Evolutionary conservation across 2,329 filamentous ascomycete species (phyloP).

Genomic region (Alternaria brassicae): DNA sequence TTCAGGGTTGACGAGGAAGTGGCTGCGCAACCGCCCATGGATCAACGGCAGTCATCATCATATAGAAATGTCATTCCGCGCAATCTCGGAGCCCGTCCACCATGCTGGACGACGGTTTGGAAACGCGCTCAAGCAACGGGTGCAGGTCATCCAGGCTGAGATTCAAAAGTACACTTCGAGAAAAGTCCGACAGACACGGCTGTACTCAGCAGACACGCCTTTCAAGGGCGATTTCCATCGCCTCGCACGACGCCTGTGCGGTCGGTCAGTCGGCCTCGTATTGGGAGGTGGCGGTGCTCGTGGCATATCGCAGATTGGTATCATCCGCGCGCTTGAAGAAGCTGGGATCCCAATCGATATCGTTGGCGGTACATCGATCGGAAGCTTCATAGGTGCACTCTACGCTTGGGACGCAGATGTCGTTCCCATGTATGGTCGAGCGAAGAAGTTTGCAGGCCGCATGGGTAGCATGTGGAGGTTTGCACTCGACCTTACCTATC

Average conservation of each 20-base stretch:
- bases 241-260: slow-evolving; percentile 85
- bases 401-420: slow-evolving; percentile 97
- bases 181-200: slow-evolving; percentile 84
- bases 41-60: slow-evolving; percentile 98
- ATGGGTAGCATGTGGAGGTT: slow-evolving; percentile 99
- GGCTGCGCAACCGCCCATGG: slow-evolving; percentile 90
- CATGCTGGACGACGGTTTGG: slow-evolving; percentile 79
- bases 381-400: slow-evolving; percentile 90
- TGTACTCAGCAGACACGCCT: slow-evolving; percentile 89
- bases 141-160: slow-evolving; percentile 93
- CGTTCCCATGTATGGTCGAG: slow-evolving; percentile 93
- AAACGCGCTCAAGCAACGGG: slow-evolving; percentile 85
- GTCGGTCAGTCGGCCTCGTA: slow-evolving; percentile 92
- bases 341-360: slow-evolving; percentile 96
- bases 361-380: slow-evolving; percentile 94
- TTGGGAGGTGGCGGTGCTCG: slow-evolving; percentile 92
- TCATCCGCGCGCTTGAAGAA: slow-evolving; percentile 94
- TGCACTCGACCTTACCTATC: slow-evolving; percentile 93
- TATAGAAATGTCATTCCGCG: slow-evolving; percentile 90
- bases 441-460: slow-evolving; percentile 97
- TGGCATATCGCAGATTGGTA: slow-evolving; percentile 90
- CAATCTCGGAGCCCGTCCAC: slow-evolving; percentile 77
- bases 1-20: slow-evolving; percentile 83
- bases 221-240: slow-evolving; percentile 98
- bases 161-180: slow-evolving; percentile 98